Conservation (phyloP, 2,329 filamentous ascomycete species). For the Pseudonectria buxi region DNA sequence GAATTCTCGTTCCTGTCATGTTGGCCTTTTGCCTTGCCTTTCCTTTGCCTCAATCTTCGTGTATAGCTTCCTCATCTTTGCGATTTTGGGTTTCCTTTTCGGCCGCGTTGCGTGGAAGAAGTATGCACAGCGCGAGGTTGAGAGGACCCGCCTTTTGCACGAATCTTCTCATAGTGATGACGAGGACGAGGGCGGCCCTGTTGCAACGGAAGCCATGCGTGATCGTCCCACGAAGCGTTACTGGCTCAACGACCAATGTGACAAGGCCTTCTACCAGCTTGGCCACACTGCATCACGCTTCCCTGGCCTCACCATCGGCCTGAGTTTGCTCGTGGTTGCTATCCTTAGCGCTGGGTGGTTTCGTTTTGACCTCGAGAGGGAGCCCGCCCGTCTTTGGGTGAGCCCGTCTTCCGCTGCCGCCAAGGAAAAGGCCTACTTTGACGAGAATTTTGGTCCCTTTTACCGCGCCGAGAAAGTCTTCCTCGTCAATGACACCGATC, state of each 20-base stretch:
- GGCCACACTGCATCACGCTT: constrained; percentile 77
- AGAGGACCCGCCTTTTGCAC: constrained; percentile 79
- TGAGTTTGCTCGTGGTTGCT: constrained; percentile 67
- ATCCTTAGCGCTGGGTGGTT: constrained; percentile 84
- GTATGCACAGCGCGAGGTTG: constrained; percentile 67
- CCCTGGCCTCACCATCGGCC: constrained; percentile 72
- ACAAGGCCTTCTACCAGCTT: constrained; percentile 70
- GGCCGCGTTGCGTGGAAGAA: constrained; percentile 71
- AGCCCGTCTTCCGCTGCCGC: constrained; percentile 86
- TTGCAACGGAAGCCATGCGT: constrained; percentile 68
- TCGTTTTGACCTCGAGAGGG: constrained; percentile 79
- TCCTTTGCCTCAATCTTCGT: constrained; percentile 87
- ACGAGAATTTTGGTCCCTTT: constrained; percentile 88
- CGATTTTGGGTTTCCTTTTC: constrained; percentile 58
- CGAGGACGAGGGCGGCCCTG: constrained; percentile 79
- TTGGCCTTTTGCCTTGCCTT: constrained; percentile 83
- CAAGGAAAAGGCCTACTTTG: constrained; percentile 89
- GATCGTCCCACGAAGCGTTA: constrained; percentile 77
- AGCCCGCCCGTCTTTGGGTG: constrained; percentile 94
- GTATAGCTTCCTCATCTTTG: constrained; percentile 68
- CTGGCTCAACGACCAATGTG: constrained; percentile 74
- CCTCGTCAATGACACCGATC: constrained; percentile 75
- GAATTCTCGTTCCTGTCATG: constrained; percentile 64
- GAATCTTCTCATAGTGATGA: constrained; percentile 81
- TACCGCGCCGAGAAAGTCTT: constrained; percentile 93